phyloP scores from a whole-genome alignment of 306 rosid genomes.

The Medicago lupulina region DNA sequence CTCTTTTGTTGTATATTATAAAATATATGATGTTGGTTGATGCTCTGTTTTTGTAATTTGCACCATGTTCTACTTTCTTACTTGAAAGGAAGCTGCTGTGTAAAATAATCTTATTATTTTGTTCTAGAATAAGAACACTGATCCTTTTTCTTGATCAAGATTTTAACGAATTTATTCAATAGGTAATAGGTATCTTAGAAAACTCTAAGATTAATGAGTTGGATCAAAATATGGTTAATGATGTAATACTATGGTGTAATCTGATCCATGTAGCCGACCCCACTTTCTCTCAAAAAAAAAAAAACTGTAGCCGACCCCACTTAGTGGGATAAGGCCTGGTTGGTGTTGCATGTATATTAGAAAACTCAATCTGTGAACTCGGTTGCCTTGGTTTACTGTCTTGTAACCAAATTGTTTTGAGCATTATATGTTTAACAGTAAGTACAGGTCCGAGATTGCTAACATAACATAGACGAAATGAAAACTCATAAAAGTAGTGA shows the following conservation, averaged over 20 bases:
- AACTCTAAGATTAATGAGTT: not conserved
- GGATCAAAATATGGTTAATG: too few relatives aligned
- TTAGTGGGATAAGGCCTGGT: too few relatives aligned
- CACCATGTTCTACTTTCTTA: not conserved
- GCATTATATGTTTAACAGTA: too few relatives aligned
- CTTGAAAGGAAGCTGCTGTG: constrained; percentile 18
- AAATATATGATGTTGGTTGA: constrained; percentile 9
- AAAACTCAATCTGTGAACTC: not conserved
- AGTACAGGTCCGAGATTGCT: too few relatives aligned
- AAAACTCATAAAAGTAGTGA: not conserved
- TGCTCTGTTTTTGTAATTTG: not conserved
- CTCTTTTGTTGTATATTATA: too few relatives aligned
- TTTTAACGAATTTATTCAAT: constrained; percentile 20
- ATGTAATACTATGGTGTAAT: too few relatives aligned
- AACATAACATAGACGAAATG: not conserved
- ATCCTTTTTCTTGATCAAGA: not conserved
- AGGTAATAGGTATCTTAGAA: not conserved
- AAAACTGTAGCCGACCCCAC: too few relatives aligned
- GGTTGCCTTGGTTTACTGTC: not conserved
- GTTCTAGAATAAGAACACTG: not conserved
- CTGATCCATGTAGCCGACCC: too few relatives aligned
- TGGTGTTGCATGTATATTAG: not conserved
- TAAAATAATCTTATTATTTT: not conserved
- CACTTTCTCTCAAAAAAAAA: too few relatives aligned
- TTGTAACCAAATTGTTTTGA: too few relatives aligned